Conservation (phyloP, 768 basidiomycete genomes). For the Termitomyces sp. region DNA sequence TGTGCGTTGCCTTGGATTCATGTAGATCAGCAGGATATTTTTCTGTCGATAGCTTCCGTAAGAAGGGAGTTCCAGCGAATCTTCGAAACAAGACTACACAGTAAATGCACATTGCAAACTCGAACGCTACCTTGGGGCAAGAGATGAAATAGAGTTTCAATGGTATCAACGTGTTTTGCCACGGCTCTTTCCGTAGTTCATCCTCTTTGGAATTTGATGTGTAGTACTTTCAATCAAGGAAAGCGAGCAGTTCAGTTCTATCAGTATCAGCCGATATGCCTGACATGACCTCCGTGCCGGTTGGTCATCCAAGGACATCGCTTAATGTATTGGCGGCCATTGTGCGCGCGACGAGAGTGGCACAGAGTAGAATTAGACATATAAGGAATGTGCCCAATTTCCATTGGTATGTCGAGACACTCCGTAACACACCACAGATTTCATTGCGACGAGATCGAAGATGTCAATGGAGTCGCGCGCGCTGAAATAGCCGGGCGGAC, state of each 20-base stretch:
- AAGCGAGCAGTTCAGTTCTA: neutral
- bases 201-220: constrained; percentile 1
- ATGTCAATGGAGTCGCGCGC: constrained; percentile 1
- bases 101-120: no score
- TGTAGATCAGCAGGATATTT: neutral
- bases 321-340: neutral
- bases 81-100: no score
- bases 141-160: no score
- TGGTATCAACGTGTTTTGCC: constrained; percentile 13
- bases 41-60: no score
- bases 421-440: neutral
- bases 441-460: constrained; percentile 17
- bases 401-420: neutral
- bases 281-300: neutral
- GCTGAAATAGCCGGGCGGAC: neutral
- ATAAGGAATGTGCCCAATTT: neutral
- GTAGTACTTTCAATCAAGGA: neutral
- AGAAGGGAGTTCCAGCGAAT: no score
- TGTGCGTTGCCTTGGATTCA: constrained; percentile 14
- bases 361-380: neutral
- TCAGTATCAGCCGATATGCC: neutral
- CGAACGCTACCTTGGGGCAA: no score
- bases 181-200: constrained; percentile 2
- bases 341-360: neutral
- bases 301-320: constrained; percentile 1